These are phyloP conservation scores for Plasmodium adleri DNA, from an alignment of 169 alveolate genomes.

Conservation along the genomic window DNA sequence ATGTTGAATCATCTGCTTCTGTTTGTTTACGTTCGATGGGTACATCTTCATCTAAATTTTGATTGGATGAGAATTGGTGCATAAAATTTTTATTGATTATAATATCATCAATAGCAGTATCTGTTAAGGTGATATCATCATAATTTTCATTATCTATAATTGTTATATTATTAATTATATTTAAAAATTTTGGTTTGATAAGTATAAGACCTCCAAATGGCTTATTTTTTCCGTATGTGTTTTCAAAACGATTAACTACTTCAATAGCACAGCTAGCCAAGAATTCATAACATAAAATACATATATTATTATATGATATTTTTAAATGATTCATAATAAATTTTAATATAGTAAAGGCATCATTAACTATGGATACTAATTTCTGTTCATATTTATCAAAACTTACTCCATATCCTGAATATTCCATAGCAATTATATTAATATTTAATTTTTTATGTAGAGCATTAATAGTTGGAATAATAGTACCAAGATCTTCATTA, in stretches of 20 bases:
- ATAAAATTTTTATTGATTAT: background rate
- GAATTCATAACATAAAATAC: conserved; percentile 59
- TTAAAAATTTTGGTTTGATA: conserved; percentile 52
- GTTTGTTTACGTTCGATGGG: background rate
- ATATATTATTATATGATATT: conserved; percentile 45
- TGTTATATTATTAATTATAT: conserved; percentile 13
- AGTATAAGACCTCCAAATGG: conserved; percentile 56
- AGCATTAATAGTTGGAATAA: conserved; percentile 62
- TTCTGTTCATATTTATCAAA: conserved; percentile 62
- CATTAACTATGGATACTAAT: conserved; percentile 59
- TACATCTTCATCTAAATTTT: conserved; percentile 21
- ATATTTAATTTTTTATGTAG: conserved; percentile 56
- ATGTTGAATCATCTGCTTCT: background rate
- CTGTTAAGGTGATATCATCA: background rate
- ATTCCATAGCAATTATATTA: conserved; percentile 73
- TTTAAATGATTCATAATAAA: conserved; percentile 56
- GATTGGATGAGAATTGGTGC: conserved; percentile 1
- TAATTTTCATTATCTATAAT: background rate
- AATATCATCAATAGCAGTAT: background rate
- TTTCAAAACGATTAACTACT: conserved; percentile 57
- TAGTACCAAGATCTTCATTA: conserved; percentile 70
- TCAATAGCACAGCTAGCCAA: conserved; percentile 70
- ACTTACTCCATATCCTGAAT: conserved; percentile 72
- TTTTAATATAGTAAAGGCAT: conserved; percentile 65
- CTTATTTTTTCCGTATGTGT: conserved; percentile 21